Evolutionary conservation across 1,284 basidiomycete species (phyloP).

Genomic region (Spongispora temasekensis): DNA sequence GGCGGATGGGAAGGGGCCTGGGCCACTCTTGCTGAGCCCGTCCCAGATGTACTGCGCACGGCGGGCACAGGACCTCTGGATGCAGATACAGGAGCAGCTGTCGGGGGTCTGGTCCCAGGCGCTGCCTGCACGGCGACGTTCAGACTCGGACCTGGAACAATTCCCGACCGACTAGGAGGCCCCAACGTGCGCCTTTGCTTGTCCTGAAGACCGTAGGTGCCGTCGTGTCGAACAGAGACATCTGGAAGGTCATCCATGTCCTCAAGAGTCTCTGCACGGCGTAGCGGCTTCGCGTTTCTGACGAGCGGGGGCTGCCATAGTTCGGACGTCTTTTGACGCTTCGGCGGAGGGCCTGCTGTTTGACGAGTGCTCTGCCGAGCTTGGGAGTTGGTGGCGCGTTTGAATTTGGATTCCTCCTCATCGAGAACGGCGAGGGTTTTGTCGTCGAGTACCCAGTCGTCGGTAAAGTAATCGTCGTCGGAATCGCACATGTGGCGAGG

Average conservation of each 20-base stretch:
- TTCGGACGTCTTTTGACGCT: constrained; percentile 53
- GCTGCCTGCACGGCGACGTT: constrained; percentile 4
- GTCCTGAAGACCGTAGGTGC: constrained; percentile 39
- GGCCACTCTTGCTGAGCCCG: constrained; percentile 12
- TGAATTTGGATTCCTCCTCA: constrained; percentile 55
- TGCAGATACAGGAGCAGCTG: constrained; percentile 11
- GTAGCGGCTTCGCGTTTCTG: constrained; percentile 4
- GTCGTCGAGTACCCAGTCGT: constrained; percentile 66
- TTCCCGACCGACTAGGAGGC: constrained; percentile 11
- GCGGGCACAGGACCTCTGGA: constrained; percentile 13
- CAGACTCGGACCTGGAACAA: constrained; percentile 9
- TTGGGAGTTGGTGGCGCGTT: constrained; percentile 24
- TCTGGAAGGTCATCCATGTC: constrained; percentile 59
- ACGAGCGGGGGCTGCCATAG: constrained; percentile 33
- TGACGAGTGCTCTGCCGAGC: constrained; percentile 19
- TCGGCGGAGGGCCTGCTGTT: constrained; percentile 43
- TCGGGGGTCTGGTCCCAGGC: constrained; percentile 4
- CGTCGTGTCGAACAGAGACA: constrained; percentile 48
- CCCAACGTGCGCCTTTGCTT: constrained; percentile 18
- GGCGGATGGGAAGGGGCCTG: constrained; percentile 16
- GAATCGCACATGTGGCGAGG: constrained; percentile 67
- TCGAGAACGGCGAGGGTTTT: constrained; percentile 62
- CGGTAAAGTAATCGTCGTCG: constrained; percentile 68
- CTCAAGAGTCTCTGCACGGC: constrained; percentile 30
- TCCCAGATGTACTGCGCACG: constrained; percentile 12